Base-by-base conservation (phyloP, 306 rosid species). In the Cicer arietinum region DNA sequence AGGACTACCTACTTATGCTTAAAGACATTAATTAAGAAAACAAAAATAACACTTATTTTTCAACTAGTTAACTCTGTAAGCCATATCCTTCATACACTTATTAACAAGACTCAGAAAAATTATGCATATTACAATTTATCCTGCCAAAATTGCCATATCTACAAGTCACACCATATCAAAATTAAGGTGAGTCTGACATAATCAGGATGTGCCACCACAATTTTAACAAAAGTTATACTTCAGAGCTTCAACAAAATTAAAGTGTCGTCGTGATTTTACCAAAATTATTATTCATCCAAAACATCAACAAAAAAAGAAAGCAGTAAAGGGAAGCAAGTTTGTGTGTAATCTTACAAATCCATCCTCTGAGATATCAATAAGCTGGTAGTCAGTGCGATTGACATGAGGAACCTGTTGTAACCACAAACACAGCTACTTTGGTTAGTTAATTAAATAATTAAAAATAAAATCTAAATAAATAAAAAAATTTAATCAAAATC, bases 351-450 rank as follows among this genome's bases (percentile, higher is more conserved):
- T 77, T 90, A 94, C 98, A 86, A 91, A 94, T 86, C 98, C 98
- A 86, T 94, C 98, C 85, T 94, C 98, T 46, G 98, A 90, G 73
- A 94, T 94, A 79, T 94, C 97, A 17, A 94, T 94, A 57, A 94
- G 92, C 86, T 94, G 97, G 86, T 94, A 94, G 75, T 94, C 98
- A 11, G 92, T 88, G 35, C 98, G 97, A 67, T 81, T 94, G 79
- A 94, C 98, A 87, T 94, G 98, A 69, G 98, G 98, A 67, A 90
- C 97, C 98, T 94, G 82, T 48, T 39, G 37, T 6, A 54, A 47
- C 84, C 58, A 52, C 8, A 45, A 0, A 48, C 46, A 46, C 3
- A 65, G 1, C 11, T 43, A 54, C 7, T 22, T 44, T 69, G 13
- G 20, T 58, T 11, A 13, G 18, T 13, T 6, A 60, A 37, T 10